A percentile compares a stretch with the other conserved stretches of the same genome.
Conservation (phyloP, 371 early-diverging fungal genomes). For the Parasitella parasitica region DNA sequence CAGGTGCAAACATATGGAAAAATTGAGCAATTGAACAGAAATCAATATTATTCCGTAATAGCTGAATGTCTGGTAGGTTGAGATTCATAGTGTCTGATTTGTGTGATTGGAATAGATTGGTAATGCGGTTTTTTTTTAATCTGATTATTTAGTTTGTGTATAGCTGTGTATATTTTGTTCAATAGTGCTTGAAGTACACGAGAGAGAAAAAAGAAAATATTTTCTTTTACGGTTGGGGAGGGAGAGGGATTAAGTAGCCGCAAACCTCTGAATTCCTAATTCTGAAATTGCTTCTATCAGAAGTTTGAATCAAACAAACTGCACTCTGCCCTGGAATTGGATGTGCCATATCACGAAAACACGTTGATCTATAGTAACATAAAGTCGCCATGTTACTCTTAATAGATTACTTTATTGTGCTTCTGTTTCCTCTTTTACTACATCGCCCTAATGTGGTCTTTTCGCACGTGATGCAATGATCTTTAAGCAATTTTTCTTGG, state of each 20-base stretch:
- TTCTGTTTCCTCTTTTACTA: not conserved
- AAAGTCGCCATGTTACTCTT: not conserved
- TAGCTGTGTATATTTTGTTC: no score
- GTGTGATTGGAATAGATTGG: not conserved
- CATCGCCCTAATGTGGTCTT: not conserved
- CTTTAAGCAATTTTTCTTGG: not conserved
- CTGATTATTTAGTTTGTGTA: not conserved
- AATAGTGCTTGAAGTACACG: no score
- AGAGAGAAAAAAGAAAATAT: not conserved
- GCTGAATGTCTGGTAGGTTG: constrained; percentile 19
- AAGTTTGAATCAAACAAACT: not conserved
- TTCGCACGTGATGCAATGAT: constrained; percentile 7
- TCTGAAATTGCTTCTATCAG: not conserved
- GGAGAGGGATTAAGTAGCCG: not conserved
- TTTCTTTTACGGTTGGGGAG: not conserved
- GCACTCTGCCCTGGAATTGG: not conserved
- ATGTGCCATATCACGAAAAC: not conserved
- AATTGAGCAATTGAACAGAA: constrained; percentile 52
- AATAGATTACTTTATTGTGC: not conserved
- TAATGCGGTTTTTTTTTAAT: not conserved
- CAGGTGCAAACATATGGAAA: constrained; percentile 45
- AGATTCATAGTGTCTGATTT: not conserved
- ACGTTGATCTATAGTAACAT: not conserved
- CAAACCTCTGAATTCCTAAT: not conserved
- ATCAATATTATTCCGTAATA: constrained; percentile 46